Evolutionary conservation across 139 green algal genomes (phyloP), one percentile per base, ranked within the genome.

Genomic region (Dunaliella primolecta): DNA sequence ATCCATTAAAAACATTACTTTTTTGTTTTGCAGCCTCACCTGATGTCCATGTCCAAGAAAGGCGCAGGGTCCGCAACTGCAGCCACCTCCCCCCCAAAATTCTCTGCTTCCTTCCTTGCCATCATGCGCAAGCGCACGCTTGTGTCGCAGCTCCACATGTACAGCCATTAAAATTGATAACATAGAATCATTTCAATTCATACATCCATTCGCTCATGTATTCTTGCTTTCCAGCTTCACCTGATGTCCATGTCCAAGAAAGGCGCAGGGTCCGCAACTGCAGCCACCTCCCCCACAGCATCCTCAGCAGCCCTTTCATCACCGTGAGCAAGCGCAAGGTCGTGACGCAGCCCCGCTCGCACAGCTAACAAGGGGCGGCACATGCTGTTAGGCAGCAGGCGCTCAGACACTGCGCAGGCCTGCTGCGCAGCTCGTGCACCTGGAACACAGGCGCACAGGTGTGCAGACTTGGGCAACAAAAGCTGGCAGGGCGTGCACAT

Each of bases 291-390:
- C 33, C 2, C 76, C 24, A 78, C 86, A n/a, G 88, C 30, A n/a
- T 81, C 71, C 38, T 74, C 36, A 1, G 91, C 90, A 24, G 55
- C 79, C 2, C 75, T 79, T 11, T 88, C 29, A 56, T 94, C 89
- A 1, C 87, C 80, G 7, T 81, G 57, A 76, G 86, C 80, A 38
- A 91, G 79, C 36, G 91, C 91, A 27, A 86, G 76, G 33, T 88
- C 77, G n/a, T 94, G 90, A n/a, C 75, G 84, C 25, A 93, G 87
- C 21, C 80, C 82, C 64, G 93, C 85, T 1, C 85, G 78, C 1
- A 83, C 86, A 3, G 82, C 84, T n/a, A 30, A 34, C 81, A 94
- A 84, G 55, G 86, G 56, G 33, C 35, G 24, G 84, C 78, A 23
- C 36, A n/a, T 71, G 31, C 36, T 32, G 84, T 56, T 37, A 29